Conservation (phyloP, 805 yeast species). For the Tetrapisispora nanseiensis region DNA sequence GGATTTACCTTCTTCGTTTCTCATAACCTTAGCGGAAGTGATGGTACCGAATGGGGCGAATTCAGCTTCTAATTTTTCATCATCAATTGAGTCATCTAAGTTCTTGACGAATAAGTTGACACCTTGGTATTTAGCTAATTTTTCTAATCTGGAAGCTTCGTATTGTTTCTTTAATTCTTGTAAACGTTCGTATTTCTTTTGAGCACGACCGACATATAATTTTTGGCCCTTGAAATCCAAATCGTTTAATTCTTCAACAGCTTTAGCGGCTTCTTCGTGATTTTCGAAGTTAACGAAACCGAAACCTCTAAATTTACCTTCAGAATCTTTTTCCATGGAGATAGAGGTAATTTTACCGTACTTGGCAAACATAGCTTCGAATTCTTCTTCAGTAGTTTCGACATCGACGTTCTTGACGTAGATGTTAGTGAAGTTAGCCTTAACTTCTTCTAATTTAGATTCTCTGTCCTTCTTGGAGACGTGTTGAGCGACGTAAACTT, state of each 20-base stretch:
- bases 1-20: slow-evolving; percentile 87
- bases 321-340: slow-evolving; percentile 66
- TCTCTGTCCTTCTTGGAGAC: slow-evolving; percentile 88
- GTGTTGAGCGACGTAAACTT: slow-evolving; percentile 93
- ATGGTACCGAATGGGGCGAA: slow-evolving; percentile 89
- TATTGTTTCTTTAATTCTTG: slow-evolving; percentile 92
- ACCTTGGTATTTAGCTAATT: slow-evolving; percentile 90
- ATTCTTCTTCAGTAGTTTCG: slow-evolving; percentile 61
- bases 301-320: slow-evolving; percentile 88
- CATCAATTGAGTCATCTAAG: slow-evolving; percentile 87
- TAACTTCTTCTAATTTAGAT: slow-evolving; percentile 80
- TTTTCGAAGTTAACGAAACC: slow-evolving; percentile 87
- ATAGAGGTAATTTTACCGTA: slow-evolving; percentile 80
- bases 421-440: slow-evolving; percentile 91
- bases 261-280: slow-evolving; percentile 82
- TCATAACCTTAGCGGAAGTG: slow-evolving; percentile 94
- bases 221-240: slow-evolving; percentile 75
- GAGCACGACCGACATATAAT: slow-evolving; percentile 96
- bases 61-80: slow-evolving; percentile 84
- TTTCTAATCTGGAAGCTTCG: slow-evolving; percentile 86
- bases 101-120: slow-evolving; percentile 94
- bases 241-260: slow-evolving; percentile 88
- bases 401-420: slow-evolving; percentile 82
- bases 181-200: slow-evolving; percentile 95
- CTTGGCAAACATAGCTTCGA: slow-evolving; percentile 59